These are phyloP conservation scores for Dactylellina haptotyla DNA, from an alignment of 2,329 filamentous ascomycete species.

Conservation along the genomic window DNA sequence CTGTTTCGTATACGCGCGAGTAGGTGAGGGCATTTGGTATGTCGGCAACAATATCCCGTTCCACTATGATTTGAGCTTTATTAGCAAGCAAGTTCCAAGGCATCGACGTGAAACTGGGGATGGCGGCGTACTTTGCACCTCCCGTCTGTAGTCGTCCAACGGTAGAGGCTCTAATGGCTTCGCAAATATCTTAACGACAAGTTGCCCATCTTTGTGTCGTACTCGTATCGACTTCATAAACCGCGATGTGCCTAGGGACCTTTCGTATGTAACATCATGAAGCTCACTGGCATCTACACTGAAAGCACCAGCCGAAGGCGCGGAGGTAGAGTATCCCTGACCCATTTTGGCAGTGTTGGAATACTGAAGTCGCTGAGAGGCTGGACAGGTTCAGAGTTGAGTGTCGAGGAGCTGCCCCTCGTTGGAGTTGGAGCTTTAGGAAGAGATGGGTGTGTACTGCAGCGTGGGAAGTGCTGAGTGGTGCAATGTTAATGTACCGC, in stretches of 20 bases:
- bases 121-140: conserved; percentile 73
- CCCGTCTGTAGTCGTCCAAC: conserved; percentile 79
- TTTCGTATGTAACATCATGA: conserved; percentile 88
- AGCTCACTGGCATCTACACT: conserved; percentile 90
- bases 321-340: conserved; percentile 80
- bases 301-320: conserved; percentile 74
- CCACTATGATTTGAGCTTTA: conserved; percentile 67
- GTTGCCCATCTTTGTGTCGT: conserved; percentile 86
- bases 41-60: conserved; percentile 79
- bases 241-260: conserved; percentile 86
- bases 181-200: conserved; percentile 92
- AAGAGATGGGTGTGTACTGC: background rate
- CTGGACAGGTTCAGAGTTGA: conserved; percentile 55
- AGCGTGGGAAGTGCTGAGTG: conserved; percentile 2
- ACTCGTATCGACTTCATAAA: conserved; percentile 98
- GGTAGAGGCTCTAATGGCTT: conserved; percentile 82
- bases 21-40: conserved; percentile 92
- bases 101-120: background rate
- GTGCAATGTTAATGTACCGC: conserved; percentile 42
- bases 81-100: conserved; percentile 48
- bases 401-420: conserved; percentile 29
- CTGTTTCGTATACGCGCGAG: conserved; percentile 89
- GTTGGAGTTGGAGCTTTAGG: background rate
- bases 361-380: conserved; percentile 56
- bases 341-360: conserved; percentile 72